Conservation (phyloP, 257 asterid genomes). For the Parsonsia alboflavescens region DNA sequence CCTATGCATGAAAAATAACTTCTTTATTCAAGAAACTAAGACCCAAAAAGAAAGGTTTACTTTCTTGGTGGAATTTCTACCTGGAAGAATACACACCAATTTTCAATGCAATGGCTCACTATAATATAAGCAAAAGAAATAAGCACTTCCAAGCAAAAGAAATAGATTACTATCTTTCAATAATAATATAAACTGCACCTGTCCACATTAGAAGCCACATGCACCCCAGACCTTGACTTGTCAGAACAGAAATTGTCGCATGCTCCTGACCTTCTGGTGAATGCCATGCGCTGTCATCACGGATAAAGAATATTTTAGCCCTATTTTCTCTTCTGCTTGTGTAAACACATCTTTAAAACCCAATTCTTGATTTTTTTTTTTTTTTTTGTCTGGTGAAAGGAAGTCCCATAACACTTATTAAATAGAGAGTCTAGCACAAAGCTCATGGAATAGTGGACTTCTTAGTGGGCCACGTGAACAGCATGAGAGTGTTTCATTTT, state of each 20-base stretch:
- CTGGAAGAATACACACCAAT: background rate
- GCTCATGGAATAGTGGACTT: conserved; percentile 8
- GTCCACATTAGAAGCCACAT: conserved; percentile 15
- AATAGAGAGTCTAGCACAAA: background rate
- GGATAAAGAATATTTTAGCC: background rate
- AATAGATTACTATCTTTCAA: too few species aligned
- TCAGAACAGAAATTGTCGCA: conserved; percentile 20
- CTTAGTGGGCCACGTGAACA: conserved; percentile 23
- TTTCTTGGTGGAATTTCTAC: conserved; percentile 3
- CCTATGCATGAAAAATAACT: background rate
- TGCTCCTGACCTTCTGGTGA: conserved; percentile 10
- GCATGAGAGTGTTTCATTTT: conserved; percentile 26
- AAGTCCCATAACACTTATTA: background rate
- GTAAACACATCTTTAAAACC: background rate
- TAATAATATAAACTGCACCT: background rate
- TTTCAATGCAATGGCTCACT: background rate
- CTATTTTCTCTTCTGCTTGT: background rate
- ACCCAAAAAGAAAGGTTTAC: background rate
- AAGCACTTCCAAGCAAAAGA: background rate
- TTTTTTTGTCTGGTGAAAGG: background rate
- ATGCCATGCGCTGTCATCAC: conserved; percentile 3
- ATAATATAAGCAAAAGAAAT: background rate
- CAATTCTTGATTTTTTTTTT: background rate
- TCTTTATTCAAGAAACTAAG: background rate
- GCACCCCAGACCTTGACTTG: conserved; percentile 19